Base-by-base conservation (phyloP, 192 early-diverging fungal species). In the Coemansia sp. region DNA sequence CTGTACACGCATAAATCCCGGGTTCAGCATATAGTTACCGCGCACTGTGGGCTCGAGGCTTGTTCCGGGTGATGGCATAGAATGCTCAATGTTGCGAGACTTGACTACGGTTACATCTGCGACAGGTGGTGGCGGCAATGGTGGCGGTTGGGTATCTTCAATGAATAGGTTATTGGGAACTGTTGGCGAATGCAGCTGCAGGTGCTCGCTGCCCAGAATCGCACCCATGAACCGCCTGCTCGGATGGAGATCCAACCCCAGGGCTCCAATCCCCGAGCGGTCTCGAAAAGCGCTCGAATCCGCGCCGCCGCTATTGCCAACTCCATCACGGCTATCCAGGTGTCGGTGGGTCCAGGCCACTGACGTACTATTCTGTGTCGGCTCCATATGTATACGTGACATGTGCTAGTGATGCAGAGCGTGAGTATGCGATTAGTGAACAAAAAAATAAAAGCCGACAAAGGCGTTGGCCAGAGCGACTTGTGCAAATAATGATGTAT, bases 181-280 rank as follows among this genome's bases (percentile, higher is more conserved):
- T 4, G 74, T 76, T n/a, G 74, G 74, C 56, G 74, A 76, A 44
- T 66, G 74, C 60, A 70, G 41, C 60, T 63, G 65, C 26, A 49
- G 2, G 7, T 64, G 25, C 34, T 52, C 56, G 28, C 67, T 68
- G 26, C 55, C 30, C n/a, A 53, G 60, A 14, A 49, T 19, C 23
- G 32, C 12, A 9, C 48, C 49, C 47, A 50, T 60, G n/a, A 32
- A 50, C 25, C 52, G 58, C 51, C 49, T 65, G 47, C 21, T 55
- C n/a, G 28, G 64, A 12, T 52, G 22, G 14, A 64, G 12, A 24
- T 31, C 58, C 52, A 67, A 60, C 7, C 74, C 74, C 4, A 71
- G 50, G 3, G 49, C n/a, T 4, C 58, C 58, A 49, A 56, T 60
- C 52, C 53, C 53, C 14, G 66, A 18, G 24, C 58, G 56, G 38